phyloP scores from a whole-genome alignment of 2,329 filamentous ascomycete species.

The Amphichorda felina region DNA sequence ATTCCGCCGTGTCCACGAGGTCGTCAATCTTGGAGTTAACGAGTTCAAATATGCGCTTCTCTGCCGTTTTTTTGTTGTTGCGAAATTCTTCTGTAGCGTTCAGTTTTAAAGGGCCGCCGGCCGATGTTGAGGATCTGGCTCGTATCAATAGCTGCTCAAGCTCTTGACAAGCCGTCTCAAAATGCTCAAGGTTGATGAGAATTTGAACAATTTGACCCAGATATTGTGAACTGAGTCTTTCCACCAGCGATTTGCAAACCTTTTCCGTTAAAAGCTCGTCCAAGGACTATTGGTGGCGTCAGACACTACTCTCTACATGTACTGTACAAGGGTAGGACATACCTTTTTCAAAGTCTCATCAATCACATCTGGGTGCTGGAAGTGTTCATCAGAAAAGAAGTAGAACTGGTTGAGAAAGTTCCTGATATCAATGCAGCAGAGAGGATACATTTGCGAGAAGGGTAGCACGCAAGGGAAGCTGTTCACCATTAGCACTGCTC shows the following conservation, averaged over 20 bases:
- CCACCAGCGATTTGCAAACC: constrained; percentile 82
- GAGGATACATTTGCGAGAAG: constrained; percentile 97
- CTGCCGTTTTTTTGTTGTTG: constrained; percentile 86
- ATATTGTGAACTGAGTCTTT: constrained; percentile 83
- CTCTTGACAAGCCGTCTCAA: constrained; percentile 85
- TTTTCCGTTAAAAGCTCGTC: constrained; percentile 89
- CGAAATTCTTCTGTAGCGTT: constrained; percentile 78
- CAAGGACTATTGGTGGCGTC: constrained; percentile 48
- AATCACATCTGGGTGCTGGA: constrained; percentile 79
- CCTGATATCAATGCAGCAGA: constrained; percentile 95
- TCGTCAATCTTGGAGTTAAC: constrained; percentile 99
- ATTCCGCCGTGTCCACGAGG: constrained; percentile 91
- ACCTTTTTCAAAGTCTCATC: constrained; percentile 81
- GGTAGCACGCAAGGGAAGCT: constrained; percentile 92
- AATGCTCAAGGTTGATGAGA: constrained; percentile 93
- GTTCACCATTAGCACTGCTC: constrained; percentile 4
- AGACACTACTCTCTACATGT: not conserved
- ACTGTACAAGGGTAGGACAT: constrained; percentile 8
- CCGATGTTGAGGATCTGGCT: constrained; percentile 70
- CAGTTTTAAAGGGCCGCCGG: constrained; percentile 68
- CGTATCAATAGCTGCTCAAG: constrained; percentile 77
- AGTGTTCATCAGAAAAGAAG: constrained; percentile 93
- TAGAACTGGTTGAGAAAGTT: constrained; percentile 99
- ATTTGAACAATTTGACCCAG: constrained; percentile 97
- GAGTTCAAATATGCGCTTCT: constrained; percentile 95